phyloP scores from a whole-genome alignment of 805 yeast species.

The Sungouiozyma ichnusensis region DNA sequence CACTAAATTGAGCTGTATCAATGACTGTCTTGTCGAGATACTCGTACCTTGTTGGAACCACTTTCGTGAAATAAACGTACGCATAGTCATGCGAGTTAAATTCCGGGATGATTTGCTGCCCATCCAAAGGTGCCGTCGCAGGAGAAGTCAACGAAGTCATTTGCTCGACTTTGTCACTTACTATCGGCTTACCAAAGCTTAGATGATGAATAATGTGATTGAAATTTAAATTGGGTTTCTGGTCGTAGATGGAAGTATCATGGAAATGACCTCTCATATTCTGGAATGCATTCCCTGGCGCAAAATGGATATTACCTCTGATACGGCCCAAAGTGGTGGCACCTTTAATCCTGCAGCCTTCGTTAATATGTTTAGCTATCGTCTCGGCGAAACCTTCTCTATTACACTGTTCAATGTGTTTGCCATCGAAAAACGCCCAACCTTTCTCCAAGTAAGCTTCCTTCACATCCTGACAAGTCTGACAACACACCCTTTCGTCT shows the following conservation, averaged over 20 bases:
- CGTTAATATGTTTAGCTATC: slow-evolving; percentile 48
- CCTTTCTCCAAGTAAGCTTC: slow-evolving; percentile 63
- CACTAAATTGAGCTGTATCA: slow-evolving; percentile 87
- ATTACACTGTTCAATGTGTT: slow-evolving; percentile 83
- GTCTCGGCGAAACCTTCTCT: slow-evolving; percentile 69
- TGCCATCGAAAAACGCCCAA: slow-evolving; percentile 90
- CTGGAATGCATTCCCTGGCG: slow-evolving; percentile 78
- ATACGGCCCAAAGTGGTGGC: slow-evolving; percentile 70
- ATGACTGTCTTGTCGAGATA: slow-evolving; percentile 37
- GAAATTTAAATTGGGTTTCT: slow-evolving; percentile 56
- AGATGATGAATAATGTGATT: slow-evolving; percentile 72
- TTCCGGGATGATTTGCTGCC: slow-evolving; percentile 27
- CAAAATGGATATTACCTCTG: slow-evolving; percentile 87
- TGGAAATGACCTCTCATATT: slow-evolving; percentile 55
- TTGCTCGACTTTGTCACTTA: slow-evolving; percentile 4
- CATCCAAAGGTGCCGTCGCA: slow-evolving; percentile 59
- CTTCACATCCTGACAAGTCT: slow-evolving; percentile 72
- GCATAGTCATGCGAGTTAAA: slow-evolving; percentile 45
- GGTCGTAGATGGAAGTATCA: slow-evolving; percentile 65
- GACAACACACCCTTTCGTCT: slow-evolving; percentile 59
- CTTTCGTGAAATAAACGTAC: slow-evolving; percentile 73
- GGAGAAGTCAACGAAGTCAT: background rate
- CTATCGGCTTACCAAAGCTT: slow-evolving; percentile 54
- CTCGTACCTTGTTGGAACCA: slow-evolving; percentile 83
- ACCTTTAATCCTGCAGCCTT: slow-evolving; percentile 87